Evolutionary conservation across 2,329 filamentous ascomycete species (phyloP).

Genomic region (Herpotrichia juniperi): DNA sequence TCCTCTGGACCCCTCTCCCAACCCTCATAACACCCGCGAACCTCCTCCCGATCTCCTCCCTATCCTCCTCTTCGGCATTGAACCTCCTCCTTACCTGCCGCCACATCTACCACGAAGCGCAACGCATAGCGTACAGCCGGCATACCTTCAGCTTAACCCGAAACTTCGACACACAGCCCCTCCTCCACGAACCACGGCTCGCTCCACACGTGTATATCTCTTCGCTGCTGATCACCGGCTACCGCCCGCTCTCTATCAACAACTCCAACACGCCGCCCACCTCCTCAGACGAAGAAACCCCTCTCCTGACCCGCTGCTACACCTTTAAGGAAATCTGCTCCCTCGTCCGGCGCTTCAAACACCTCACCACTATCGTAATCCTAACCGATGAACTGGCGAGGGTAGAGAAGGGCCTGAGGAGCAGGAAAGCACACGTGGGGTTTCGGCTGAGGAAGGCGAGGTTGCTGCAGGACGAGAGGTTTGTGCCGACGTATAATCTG

Average conservation of each 20-base stretch:
- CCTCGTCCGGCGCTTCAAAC: constrained; percentile 6
- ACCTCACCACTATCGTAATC: neutral
- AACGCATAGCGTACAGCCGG: constrained; percentile 1
- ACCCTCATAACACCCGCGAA: neutral
- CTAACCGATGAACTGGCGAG: neutral
- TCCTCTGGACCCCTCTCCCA: constrained; percentile 4
- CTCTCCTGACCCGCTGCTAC: constrained; percentile 1
- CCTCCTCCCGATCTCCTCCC: neutral
- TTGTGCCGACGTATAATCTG: constrained; percentile 9
- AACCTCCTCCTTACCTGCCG: constrained; percentile 8
- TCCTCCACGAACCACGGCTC: neutral
- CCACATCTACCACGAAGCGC: constrained; percentile 8
- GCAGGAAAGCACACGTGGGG: constrained; percentile 4
- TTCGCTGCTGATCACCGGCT: neutral
- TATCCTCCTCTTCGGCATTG: neutral
- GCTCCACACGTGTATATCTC: neutral
- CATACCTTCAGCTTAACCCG: constrained; percentile 10
- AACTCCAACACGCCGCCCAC: no score
- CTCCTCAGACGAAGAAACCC: neutral
- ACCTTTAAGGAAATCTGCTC: constrained; percentile 7
- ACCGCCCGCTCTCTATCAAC: neutral
- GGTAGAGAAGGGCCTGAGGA: neutral
- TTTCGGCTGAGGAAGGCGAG: constrained; percentile 8
- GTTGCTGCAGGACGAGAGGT: constrained; percentile 5
- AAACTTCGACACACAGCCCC: neutral